These are phyloP conservation scores for Trichoderma virens DNA, from an alignment of 495 filamentous ascomycete genomes.

Conservation along the genomic window DNA sequence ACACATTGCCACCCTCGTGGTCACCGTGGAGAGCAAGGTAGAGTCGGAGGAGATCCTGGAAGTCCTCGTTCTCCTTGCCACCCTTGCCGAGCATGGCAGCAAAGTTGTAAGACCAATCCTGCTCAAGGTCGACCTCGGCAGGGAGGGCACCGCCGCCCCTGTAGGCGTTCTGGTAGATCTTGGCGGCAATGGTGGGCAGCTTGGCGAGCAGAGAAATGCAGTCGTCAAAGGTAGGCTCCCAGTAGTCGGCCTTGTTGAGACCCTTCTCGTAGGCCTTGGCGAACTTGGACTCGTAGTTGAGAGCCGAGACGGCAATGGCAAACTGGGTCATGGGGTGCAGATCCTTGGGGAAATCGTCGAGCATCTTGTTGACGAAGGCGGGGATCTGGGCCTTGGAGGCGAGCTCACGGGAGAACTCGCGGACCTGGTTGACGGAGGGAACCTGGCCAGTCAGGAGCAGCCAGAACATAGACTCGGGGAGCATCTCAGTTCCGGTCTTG, in stretches of 20 bases:
- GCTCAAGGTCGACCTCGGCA: slow-evolving; percentile 65
- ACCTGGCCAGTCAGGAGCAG: slow-evolving; percentile 90
- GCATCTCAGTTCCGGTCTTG: slow-evolving; percentile 91
- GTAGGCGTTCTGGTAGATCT: slow-evolving; percentile 91
- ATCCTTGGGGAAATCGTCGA: slow-evolving; percentile 78
- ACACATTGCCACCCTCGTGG: slow-evolving; percentile 97
- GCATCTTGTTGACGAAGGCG: slow-evolving; percentile 73
- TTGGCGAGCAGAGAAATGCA: slow-evolving; percentile 89
- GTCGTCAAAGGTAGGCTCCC: slow-evolving; percentile 98
- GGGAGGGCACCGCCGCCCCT: slow-evolving; percentile 67
- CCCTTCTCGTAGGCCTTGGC: slow-evolving; percentile 88
- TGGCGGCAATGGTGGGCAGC: slow-evolving; percentile 91
- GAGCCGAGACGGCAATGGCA: slow-evolving; percentile 82
- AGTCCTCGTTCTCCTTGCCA: slow-evolving; percentile 76
- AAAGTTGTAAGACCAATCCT: slow-evolving; percentile 98
- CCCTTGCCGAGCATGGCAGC: slow-evolving; percentile 92
- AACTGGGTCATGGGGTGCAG: slow-evolving; percentile 99
- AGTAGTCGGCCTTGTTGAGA: slow-evolving; percentile 89
- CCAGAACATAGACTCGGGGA: slow-evolving; percentile 99
- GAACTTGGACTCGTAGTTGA: slow-evolving; percentile 88
- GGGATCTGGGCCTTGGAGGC: slow-evolving; percentile 84
- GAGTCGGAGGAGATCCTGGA: slow-evolving; percentile 87
- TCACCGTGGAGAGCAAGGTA: slow-evolving; percentile 97
- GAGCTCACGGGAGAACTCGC: slow-evolving; percentile 72
- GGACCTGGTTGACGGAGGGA: slow-evolving; percentile 71